Evolutionary conservation across 768 basidiomycete genomes (phyloP), one percentile per base, ranked within the genome.

Genomic region (Suillus plorans): DNA sequence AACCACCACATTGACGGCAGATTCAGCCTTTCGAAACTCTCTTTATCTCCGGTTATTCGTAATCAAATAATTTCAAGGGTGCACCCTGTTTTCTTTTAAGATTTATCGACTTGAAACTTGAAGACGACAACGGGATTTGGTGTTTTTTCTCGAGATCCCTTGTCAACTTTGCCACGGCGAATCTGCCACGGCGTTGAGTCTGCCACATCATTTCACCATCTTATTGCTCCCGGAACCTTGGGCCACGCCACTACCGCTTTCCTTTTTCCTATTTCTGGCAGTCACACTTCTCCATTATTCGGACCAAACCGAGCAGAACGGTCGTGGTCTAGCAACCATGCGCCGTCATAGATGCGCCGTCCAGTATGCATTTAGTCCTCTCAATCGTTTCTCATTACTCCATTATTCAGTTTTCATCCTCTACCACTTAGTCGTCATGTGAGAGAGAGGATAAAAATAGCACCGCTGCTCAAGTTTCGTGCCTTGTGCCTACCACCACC

Each of bases 231-330:
- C 69, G 71, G 22, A 69, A 67, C 66, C 59, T 66, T 66, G 65
- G n/a, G 39, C 63, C 63, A 63, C 67, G 62, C 62, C 62, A 63
- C 62, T 63, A 69, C 57, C 62, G 47, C 64, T 65, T 60, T 70
- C 69, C 44, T 52, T 61, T 68, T 67, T 68, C 66, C 73, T 60
- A 63, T 70, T 70, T 74, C 55, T 65, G 74, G 73, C 45, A 74
- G 59, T 34, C 14, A 20, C 53, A 57, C 7, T 25, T 28, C 47
- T 53, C 36, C n/a, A 34, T 61, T 31, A 41, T 20, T 53, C 31
- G 20, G 31, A 34, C 18, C 18, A 20, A 31, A 31, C 28, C 50
- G 28, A 52, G 0, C 28, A 53, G 18, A 34, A 34, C 50, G 7
- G 14, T 25, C 4, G 4, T 28, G 4, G 16, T 28, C 16, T 28